These are phyloP conservation scores for Niebla homalea DNA, from an alignment of 495 filamentous ascomycete genomes.

Conservation along the genomic window DNA sequence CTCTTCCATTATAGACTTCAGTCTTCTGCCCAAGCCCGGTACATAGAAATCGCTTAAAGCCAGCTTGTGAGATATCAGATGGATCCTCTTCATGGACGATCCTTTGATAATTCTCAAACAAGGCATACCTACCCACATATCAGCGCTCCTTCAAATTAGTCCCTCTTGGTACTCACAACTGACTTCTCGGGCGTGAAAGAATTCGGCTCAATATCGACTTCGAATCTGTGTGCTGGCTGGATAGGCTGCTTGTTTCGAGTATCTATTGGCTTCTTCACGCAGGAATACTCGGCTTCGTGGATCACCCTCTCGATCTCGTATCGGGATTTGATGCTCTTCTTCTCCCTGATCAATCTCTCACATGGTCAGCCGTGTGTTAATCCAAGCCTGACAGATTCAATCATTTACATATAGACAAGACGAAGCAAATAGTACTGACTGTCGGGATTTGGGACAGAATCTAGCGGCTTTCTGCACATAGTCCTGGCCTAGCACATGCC, in stretches of 20 bases:
- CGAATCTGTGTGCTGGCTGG: slow-evolving; percentile 65
- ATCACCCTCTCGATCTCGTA: slow-evolving; percentile 63
- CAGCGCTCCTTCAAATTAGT: neutral
- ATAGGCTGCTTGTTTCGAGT: slow-evolving; percentile 40
- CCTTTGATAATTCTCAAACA: slow-evolving; percentile 81
- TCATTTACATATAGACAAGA: neutral
- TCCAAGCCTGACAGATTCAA: neutral
- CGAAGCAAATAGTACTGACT: slow-evolving; percentile 31
- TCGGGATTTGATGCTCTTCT: slow-evolving; percentile 52
- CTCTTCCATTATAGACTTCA: slow-evolving; percentile 23
- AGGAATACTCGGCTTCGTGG: slow-evolving; percentile 54
- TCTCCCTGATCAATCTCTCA: slow-evolving; percentile 40
- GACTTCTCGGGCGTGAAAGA: slow-evolving; percentile 81
- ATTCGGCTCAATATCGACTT: slow-evolving; percentile 68
- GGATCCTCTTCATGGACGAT: slow-evolving; percentile 63
- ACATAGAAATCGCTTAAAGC: slow-evolving; percentile 81
- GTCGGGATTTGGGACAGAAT: slow-evolving; percentile 62
- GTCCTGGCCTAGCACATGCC: slow-evolving; percentile 61
- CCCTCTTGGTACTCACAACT: slow-evolving; percentile 1
- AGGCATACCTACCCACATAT: slow-evolving; percentile 29
- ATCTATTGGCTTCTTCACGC: slow-evolving; percentile 39
- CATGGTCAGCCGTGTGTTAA: neutral
- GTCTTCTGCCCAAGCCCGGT: slow-evolving; percentile 54
- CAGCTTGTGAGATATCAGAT: slow-evolving; percentile 47
- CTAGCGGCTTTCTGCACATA: slow-evolving; percentile 63